phyloP scores from a whole-genome alignment of 805 yeast genomes.

The Zygosaccharomyces lentus region DNA sequence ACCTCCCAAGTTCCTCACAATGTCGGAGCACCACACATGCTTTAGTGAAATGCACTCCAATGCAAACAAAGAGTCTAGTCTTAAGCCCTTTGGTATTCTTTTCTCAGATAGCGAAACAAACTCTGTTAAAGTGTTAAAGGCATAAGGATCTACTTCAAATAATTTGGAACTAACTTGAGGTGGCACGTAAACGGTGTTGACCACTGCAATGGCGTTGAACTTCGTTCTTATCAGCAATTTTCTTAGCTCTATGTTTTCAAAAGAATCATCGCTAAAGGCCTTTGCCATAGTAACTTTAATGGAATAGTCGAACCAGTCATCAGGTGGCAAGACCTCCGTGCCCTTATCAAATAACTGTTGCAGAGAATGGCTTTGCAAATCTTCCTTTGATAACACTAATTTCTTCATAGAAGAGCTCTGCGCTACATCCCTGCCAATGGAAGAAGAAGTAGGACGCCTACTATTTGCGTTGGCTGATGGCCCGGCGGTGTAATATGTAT shows the following conservation, averaged over 20 bases:
- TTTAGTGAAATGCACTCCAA: slow-evolving; percentile 65
- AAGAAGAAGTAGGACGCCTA: slow-evolving; percentile 1
- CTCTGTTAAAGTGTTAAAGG: slow-evolving; percentile 65
- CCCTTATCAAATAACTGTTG: slow-evolving; percentile 67
- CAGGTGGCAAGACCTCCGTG: slow-evolving; percentile 51
- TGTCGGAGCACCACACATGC: slow-evolving; percentile 68
- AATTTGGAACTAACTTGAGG: slow-evolving; percentile 59
- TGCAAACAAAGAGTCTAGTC: slow-evolving; percentile 59
- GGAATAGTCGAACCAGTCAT: slow-evolving; percentile 60
- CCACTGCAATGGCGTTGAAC: slow-evolving; percentile 61
- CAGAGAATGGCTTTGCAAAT: slow-evolving; percentile 48
- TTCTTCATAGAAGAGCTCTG: slow-evolving; percentile 38
- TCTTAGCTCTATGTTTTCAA: slow-evolving; percentile 52
- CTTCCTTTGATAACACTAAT: slow-evolving; percentile 51
- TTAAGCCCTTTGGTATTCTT: slow-evolving; percentile 47
- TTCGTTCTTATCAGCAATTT: slow-evolving; percentile 58
- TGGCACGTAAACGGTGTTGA: slow-evolving; percentile 52
- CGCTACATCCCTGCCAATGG: slow-evolving; percentile 32
- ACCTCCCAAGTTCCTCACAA: slow-evolving; percentile 74
- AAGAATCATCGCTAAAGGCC: slow-evolving; percentile 58
- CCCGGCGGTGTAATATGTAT: slow-evolving; percentile 44
- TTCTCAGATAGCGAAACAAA: slow-evolving; percentile 63
- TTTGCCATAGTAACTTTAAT: slow-evolving; percentile 62
- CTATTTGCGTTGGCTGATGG: neutral
- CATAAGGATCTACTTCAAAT: slow-evolving; percentile 67